Evolutionary conservation across 225 moss, liverwort and hornwort species (phyloP).

Genomic region (Sphagnum tenellum): DNA sequence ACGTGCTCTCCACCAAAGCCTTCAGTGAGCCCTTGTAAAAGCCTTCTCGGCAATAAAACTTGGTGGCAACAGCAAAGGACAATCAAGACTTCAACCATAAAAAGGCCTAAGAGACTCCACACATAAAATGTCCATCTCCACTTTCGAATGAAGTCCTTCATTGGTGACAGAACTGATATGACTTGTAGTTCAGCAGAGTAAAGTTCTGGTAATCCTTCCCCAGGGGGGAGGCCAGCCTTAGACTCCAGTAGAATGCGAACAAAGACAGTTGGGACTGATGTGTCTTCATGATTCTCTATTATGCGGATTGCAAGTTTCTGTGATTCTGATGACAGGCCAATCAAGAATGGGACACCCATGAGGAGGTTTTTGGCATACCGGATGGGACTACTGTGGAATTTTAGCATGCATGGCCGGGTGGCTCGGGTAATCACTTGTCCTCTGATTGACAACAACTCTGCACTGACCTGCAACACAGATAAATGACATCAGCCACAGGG

Average conservation of each 20-base stretch:
- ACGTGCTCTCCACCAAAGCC: conserved; percentile 17
- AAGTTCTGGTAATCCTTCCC: conserved; percentile 72
- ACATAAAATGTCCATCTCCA: conserved; percentile 87
- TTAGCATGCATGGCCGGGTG: conserved; percentile 82
- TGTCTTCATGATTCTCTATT: conserved; percentile 58
- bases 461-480: conserved; percentile 37
- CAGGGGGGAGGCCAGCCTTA: conserved; percentile 44
- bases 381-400: conserved; percentile 53
- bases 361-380: conserved; percentile 60
- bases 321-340: conserved; percentile 60
- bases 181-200: conserved; percentile 54
- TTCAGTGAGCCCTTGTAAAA: conserved; percentile 29
- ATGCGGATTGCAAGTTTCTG: conserved; percentile 54
- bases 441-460: conserved; percentile 72
- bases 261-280: conserved; percentile 54
- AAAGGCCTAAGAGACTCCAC: conserved; percentile 67
- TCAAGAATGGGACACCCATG: conserved; percentile 53
- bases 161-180: conserved; percentile 63
- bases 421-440: conserved; percentile 55
- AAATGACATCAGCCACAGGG: too few relatives aligned
- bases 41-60: conserved; percentile 47
- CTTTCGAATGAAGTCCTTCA: conserved; percentile 45
- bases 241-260: conserved; percentile 63
- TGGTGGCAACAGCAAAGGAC: conserved; percentile 85
- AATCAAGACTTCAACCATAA: conserved; percentile 65